Evolutionary conservation across 2,329 filamentous ascomycete genomes (phyloP).

Genomic region (Graphilbum ipis-grandicollis): DNA sequence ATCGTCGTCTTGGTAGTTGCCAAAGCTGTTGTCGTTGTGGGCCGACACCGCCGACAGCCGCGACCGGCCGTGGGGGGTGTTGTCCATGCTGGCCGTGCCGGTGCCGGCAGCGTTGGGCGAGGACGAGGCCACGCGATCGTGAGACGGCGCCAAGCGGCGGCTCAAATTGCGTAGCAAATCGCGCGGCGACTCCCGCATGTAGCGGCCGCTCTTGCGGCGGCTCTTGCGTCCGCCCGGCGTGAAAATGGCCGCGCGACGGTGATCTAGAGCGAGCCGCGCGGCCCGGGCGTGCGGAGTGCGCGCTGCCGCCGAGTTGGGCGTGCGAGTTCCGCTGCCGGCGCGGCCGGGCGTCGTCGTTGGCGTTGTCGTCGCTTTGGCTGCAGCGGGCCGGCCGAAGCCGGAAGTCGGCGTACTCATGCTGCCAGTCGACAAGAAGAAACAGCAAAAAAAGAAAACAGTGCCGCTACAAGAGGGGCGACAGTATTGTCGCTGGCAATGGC

Average conservation of each 20-base stretch:
- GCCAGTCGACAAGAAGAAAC: neutral
- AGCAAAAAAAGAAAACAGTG: no score
- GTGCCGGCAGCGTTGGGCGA: neutral
- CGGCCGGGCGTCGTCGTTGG: constrained; percentile 4
- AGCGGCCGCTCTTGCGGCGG: constrained; percentile 37
- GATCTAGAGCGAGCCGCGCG: constrained; percentile 38
- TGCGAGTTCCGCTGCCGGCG: constrained; percentile 3
- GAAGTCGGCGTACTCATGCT: constrained; percentile 2
- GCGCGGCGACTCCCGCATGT: constrained; percentile 37
- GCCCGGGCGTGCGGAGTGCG: constrained; percentile 44
- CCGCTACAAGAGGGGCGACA: no score
- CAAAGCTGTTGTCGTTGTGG: constrained; percentile 26
- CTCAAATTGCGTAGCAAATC: constrained; percentile 36
- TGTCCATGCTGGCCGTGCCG: no score
- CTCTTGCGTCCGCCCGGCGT: constrained; percentile 34
- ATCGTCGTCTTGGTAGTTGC: constrained; percentile 30
- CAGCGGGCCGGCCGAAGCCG: neutral
- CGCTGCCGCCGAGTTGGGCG: constrained; percentile 17
- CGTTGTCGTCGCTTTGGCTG: neutral
- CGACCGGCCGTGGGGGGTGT: no score
- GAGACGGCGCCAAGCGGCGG: constrained; percentile 29
- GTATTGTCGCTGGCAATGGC: no score
- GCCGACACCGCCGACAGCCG: neutral
- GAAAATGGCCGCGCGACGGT: constrained; percentile 39
- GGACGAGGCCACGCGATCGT: constrained; percentile 7